These are phyloP conservation scores for Phytophthora podocarpi DNA, from an alignment of 352 stramenopile species.

Conservation along the genomic window DNA sequence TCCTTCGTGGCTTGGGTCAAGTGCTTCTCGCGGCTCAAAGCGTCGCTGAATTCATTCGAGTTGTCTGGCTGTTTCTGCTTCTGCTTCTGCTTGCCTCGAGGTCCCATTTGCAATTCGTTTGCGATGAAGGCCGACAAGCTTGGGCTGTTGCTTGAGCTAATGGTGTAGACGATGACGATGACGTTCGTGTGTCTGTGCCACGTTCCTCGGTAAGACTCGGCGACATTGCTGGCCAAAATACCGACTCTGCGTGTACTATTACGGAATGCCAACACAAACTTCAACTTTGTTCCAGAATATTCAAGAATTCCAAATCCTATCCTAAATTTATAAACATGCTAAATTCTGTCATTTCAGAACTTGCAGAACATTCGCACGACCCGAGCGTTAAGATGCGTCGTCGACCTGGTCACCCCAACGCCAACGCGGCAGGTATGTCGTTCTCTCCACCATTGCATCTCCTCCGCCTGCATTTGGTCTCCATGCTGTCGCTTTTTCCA, in stretches of 20 bases:
- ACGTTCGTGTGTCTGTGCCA: too few species aligned
- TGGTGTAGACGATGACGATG: too few species aligned
- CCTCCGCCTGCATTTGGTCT: conserved; percentile 5
- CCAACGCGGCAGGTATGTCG: conserved; percentile 17
- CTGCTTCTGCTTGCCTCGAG: conserved; percentile 4
- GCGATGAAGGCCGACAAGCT: too few species aligned
- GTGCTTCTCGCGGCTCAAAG: conserved; percentile 33
- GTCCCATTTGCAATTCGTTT: neutral
- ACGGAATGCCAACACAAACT: neutral
- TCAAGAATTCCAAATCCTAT: neutral
- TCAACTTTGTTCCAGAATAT: neutral
- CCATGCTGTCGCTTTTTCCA: neutral
- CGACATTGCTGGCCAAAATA: too few species aligned
- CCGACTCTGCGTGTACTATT: too few species aligned
- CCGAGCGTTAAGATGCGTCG: conserved; percentile 34
- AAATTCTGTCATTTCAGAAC: conserved; percentile 2
- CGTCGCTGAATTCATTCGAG: conserved; percentile 33
- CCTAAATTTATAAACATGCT: too few species aligned
- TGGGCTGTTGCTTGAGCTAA: too few species aligned
- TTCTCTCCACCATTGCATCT: neutral
- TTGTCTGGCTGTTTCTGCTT: conserved; percentile 29
- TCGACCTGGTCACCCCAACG: conserved; percentile 31
- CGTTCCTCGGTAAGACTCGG: too few species aligned
- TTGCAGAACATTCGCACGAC: neutral
- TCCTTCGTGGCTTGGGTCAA: neutral